A percentile compares a stretch with the other conserved stretches of the same genome.
Conservation (phyloP, 2,329 filamentous ascomycete species). For the Trichoderma sp. region DNA sequence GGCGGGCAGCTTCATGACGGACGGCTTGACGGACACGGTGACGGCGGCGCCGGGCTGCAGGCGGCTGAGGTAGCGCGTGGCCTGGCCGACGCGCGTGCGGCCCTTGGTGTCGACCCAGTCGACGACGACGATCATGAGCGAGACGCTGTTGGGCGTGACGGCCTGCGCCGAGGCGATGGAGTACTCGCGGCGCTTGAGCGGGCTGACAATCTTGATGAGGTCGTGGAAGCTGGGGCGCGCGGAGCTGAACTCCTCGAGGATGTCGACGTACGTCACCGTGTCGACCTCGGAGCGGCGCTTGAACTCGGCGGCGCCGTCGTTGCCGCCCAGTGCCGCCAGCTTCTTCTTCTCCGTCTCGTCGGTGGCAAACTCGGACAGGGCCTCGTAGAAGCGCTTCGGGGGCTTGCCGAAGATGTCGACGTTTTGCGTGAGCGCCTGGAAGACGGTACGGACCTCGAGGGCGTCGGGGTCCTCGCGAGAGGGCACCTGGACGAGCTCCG, state of each 20-base stretch:
- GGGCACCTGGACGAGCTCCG: conserved; percentile 88
- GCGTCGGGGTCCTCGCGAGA: conserved; percentile 74
- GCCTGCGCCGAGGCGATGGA: conserved; percentile 98
- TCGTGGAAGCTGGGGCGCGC: conserved; percentile 88
- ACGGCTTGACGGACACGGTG: conserved; percentile 94
- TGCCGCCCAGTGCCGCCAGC: conserved; percentile 73
- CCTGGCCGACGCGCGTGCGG: conserved; percentile 88
- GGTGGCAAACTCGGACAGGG: conserved; percentile 79
- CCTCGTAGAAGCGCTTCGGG: conserved; percentile 97
- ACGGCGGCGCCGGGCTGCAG: conserved; percentile 76
- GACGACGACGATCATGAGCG: conserved; percentile 96
- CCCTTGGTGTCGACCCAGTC: conserved; percentile 90
- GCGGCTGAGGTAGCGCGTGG: conserved; percentile 82
- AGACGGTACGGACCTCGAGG: conserved; percentile 86
- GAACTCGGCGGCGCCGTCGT: conserved; percentile 84
- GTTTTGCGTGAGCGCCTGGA: conserved; percentile 88
- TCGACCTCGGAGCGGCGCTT: conserved; percentile 91
- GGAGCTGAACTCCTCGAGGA: conserved; percentile 86
- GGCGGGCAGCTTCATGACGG: conserved; percentile 96
- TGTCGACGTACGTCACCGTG: conserved; percentile 85
- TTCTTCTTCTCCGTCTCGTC: conserved; percentile 82
- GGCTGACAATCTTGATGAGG: conserved; percentile 81
- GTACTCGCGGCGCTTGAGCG: conserved; percentile 96
- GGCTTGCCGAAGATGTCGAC: conserved; percentile 96
- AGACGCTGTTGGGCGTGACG: conserved; percentile 84